A percentile compares a stretch with the other conserved stretches of the same genome.
These are phyloP conservation scores for Trichoderma aggressivum DNA, from an alignment of 2,329 filamentous ascomycete species.

Conservation along the genomic window DNA sequence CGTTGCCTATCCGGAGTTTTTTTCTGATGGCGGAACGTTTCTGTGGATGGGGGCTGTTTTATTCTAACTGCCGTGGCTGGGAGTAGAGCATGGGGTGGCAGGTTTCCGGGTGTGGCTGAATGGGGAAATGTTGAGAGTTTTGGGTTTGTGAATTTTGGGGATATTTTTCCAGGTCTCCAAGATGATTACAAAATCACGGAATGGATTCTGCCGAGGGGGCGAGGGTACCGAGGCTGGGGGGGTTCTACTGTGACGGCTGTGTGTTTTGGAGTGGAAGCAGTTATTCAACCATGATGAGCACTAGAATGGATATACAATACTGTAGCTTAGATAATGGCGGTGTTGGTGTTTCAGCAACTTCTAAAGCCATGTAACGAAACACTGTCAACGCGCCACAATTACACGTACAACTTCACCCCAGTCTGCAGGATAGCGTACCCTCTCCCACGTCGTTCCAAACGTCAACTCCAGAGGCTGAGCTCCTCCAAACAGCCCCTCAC, in stretches of 20 bases:
- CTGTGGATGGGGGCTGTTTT: neutral
- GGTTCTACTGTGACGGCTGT: neutral
- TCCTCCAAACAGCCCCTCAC: neutral
- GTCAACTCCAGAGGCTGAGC: neutral
- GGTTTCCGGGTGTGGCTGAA: neutral
- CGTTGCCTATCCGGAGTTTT: neutral
- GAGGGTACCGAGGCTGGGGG: neutral
- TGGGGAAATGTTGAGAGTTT: neutral
- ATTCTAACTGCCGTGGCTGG: neutral
- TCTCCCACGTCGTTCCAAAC: neutral
- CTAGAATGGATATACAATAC: neutral
- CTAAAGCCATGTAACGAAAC: neutral
- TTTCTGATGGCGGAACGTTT: neutral
- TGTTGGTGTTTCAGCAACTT: neutral
- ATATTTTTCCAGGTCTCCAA: neutral
- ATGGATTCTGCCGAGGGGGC: neutral
- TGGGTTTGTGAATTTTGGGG: neutral
- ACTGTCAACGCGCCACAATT: neutral
- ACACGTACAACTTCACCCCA: neutral
- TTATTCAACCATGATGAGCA: neutral
- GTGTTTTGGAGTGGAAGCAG: neutral
- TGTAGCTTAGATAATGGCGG: neutral
- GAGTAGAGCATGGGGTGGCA: neutral
- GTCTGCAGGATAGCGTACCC: constrained; percentile 12
- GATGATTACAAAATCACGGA: neutral